These are phyloP conservation scores for Talaromyces amestolkiae DNA, from an alignment of 2,329 filamentous ascomycete genomes.

Conservation along the genomic window DNA sequence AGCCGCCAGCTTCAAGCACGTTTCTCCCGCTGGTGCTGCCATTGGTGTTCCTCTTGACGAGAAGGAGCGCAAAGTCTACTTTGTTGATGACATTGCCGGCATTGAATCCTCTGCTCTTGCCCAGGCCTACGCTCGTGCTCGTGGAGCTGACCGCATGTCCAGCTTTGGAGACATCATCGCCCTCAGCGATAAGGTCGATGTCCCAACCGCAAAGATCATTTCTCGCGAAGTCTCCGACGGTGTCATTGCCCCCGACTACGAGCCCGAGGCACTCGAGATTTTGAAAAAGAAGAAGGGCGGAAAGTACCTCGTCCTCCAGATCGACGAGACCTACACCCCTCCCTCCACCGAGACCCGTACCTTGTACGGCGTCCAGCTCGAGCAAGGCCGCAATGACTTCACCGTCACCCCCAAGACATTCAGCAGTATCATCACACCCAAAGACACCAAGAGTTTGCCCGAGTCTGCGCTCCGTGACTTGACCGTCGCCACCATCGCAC, in stretches of 20 bases:
- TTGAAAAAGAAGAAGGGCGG: constrained; percentile 98
- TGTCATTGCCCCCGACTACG: constrained; percentile 86
- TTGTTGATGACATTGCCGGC: constrained; percentile 91
- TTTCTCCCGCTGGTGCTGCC: constrained; percentile 92
- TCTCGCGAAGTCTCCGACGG: constrained; percentile 96
- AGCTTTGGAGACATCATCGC: constrained; percentile 97
- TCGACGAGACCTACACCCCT: constrained; percentile 85
- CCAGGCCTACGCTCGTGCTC: constrained; percentile 91
- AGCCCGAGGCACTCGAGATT: constrained; percentile 80
- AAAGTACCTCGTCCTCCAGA: constrained; percentile 93
- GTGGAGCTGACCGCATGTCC: constrained; percentile 96
- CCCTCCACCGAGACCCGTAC: constrained; percentile 71
- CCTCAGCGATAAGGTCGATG: constrained; percentile 83
- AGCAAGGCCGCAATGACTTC: constrained; percentile 90
- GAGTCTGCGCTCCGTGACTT: constrained; percentile 83
- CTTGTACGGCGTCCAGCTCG: constrained; percentile 83
- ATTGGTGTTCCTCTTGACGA: constrained; percentile 84
- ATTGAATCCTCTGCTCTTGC: constrained; percentile 83
- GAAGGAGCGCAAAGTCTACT: constrained; percentile 94
- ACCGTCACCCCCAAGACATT: constrained; percentile 82
- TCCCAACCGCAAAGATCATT: constrained; percentile 95
- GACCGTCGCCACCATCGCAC: constrained; percentile 90
- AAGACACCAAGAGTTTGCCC: constrained; percentile 69
- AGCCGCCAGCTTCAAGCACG: constrained; percentile 98
- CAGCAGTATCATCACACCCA: constrained; percentile 79